Base-by-base conservation (phyloP, 2,329 filamentous ascomycete genomes). In the Graphilbum ipis-grandicollis region DNA sequence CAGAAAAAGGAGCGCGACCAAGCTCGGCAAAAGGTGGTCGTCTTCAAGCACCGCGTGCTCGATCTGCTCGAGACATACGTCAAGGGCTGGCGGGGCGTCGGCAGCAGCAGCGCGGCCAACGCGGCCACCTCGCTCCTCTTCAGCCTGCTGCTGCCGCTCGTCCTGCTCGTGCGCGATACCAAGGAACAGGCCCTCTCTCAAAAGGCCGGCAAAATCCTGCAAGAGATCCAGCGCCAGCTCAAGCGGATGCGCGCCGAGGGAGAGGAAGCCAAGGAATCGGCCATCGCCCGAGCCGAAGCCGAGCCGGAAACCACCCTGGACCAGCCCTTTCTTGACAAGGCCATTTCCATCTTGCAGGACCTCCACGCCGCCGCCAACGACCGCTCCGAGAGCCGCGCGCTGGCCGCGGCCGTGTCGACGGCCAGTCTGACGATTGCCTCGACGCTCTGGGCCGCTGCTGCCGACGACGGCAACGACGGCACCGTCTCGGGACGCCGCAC, bases 1-100 rank as follows among this genome's bases (percentile, higher is more conserved):
- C 78, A 79, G 51, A 90, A 86, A 59, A 81, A 86, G 56, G 77
- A 90, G 50, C 79, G 80, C 48, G 83, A 83, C 51, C 79, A 88
- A 41, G 86, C 88, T 38, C 90, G 83, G 52, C 80, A 88, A 46
- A 84, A 75, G 17, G 82, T 96, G 51, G 63, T 93, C 49, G 86
- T 88, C 57, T 93, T 98, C 68, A 98, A 98, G 63, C 82, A 83
- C 55, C 80, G 86, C 31, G 79, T 94, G 6, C 69, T 96, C 5
- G 90, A 96, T 50, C 68, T 96, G 1, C 65, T 96, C 10, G 73
- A 79, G 41, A 79, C 90, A 44, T 96, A 84, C 55, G 66, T 90
- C 44, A 85, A 81, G 79, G 21, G 9, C n/a, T n/a, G n/a, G n/a
- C n/a, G n/a, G n/a, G n/a, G n/a, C n/a, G n/a, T n/a, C n/a, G n/a